Base-by-base conservation (phyloP, 2,329 filamentous ascomycete species). In the Aspergillus alliaceus region DNA sequence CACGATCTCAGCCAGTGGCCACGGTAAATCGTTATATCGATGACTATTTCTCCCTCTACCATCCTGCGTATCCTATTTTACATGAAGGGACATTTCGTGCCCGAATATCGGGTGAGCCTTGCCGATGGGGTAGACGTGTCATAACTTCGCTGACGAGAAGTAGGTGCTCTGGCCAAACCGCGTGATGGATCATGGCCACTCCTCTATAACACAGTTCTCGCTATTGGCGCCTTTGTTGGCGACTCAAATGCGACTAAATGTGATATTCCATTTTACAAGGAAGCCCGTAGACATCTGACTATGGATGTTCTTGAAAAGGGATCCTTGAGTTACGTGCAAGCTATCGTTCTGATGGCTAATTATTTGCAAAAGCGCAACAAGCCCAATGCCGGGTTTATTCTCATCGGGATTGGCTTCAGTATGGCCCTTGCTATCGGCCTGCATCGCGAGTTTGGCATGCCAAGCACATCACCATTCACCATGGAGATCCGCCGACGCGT, bases 401-500 rank as follows among this genome's bases (percentile, higher is more conserved):
- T 63, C 1, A 61, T 64, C 5, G 62, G 62, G 4, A 63, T 64
- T 8, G 62, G 60, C 15, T 63, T 61, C 27, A 63, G 59, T 37
- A 64, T 64, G 60, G 62, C 60, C n/a, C 56, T 64, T 2, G 59
- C 57, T 1, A 60, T 61, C 9, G 59, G 60, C 12, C 29, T 64
- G 39, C 57, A 67, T 46, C 62, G 59, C 11, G 64, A 65, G 27
- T 67, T 64, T 35, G 60, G 57, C 31, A 65, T 59, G 59, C 62
- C 60, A 20, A 65, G 60, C 31, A 64, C 60, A 4, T 62, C 60
- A 6, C 60, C 58, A 0, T 61, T 60, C 42, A 65, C 58, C 8
- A 64, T 66, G 64, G 64, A 60, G 39, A 61, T 62, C 14, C 59
- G 64, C 6, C 60, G 57, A 18, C 62, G 60, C 8, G 64, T 62